phyloP scores from a whole-genome alignment of 192 early-diverging fungal genomes.

The Rhizoclosmatium sp. region DNA sequence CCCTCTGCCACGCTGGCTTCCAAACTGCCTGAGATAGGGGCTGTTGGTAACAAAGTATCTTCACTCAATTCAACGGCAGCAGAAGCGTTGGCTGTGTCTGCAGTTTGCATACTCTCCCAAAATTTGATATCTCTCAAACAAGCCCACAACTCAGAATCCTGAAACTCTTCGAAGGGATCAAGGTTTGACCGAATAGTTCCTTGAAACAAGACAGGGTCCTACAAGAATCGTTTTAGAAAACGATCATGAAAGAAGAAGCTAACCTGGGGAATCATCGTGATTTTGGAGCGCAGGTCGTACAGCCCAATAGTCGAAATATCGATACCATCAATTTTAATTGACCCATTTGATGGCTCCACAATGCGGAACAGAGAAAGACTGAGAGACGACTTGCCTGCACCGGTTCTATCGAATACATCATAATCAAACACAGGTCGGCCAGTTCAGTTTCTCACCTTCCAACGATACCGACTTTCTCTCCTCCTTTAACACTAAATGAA shows the following conservation, averaged over 20 bases:
- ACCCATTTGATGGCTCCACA: conserved; percentile 41
- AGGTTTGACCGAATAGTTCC: conserved; percentile 75
- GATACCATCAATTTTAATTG: conserved; percentile 72
- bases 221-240: no score
- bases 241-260: no score
- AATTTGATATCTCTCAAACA: conserved; percentile 23
- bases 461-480: conserved; percentile 66
- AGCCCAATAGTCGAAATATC: conserved; percentile 68
- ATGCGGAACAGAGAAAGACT: conserved; percentile 45
- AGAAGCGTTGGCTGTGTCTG: conserved; percentile 70
- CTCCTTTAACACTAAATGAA: conserved; percentile 69
- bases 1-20: conserved; percentile 76
- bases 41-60: not conserved
- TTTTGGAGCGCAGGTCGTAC: conserved; percentile 57
- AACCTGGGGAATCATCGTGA: conserved; percentile 55
- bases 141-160: conserved; percentile 6
- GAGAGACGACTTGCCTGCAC: conserved; percentile 67
- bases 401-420: conserved; percentile 22
- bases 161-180: conserved; percentile 75
- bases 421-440: no score
- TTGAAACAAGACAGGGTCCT: conserved; percentile 62
- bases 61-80: conserved; percentile 59
- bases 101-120: conserved; percentile 71
- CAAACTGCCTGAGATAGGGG: conserved; percentile 43
- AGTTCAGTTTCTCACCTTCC: not conserved